Evolutionary conservation across 192 early-diverging fungal genomes (phyloP).

Genomic region (Backusella macrospora): DNA sequence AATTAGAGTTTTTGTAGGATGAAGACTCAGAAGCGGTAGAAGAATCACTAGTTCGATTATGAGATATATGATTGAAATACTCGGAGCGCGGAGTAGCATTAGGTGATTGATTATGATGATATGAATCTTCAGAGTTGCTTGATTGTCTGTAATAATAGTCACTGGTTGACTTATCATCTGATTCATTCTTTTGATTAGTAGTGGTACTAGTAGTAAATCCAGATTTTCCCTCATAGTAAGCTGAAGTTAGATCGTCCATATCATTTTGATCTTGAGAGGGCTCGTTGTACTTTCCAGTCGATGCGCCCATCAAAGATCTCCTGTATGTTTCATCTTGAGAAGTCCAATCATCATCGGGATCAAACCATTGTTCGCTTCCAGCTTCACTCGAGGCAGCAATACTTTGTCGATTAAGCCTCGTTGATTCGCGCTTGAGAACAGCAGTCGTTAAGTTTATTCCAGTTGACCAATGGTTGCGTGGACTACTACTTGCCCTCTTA

Average conservation of each 20-base stretch:
- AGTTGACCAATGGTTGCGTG: slow-evolving; percentile 24
- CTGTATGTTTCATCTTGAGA: slow-evolving; percentile 14
- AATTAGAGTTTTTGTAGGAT: slow-evolving; percentile 18
- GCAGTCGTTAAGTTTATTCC: slow-evolving; percentile 14
- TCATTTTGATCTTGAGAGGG: not conserved
- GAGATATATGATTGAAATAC: not conserved
- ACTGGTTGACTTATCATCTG: not conserved
- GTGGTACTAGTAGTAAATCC: not conserved
- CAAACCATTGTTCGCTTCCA: slow-evolving; percentile 31
- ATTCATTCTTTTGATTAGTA: not conserved
- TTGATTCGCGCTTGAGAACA: slow-evolving; percentile 14
- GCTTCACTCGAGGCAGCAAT: slow-evolving; percentile 21
- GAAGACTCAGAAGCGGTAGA: slow-evolving; percentile 19
- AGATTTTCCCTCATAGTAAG: not conserved
- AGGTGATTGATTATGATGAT: not conserved
- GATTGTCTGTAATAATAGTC: not conserved
- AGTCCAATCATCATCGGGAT: slow-evolving; percentile 22
- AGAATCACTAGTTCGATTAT: slow-evolving; percentile 18
- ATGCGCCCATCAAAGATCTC: slow-evolving; percentile 1
- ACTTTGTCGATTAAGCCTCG: slow-evolving; percentile 5
- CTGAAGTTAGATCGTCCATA: not conserved
- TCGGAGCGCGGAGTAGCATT: not conserved
- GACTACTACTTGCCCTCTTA: slow-evolving; percentile 20
- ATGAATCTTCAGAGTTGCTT: not conserved
- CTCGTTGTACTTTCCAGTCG: not conserved